phyloP scores from a whole-genome alignment of 441 rosid species.

The Arabidopsis lyrata region DNA sequence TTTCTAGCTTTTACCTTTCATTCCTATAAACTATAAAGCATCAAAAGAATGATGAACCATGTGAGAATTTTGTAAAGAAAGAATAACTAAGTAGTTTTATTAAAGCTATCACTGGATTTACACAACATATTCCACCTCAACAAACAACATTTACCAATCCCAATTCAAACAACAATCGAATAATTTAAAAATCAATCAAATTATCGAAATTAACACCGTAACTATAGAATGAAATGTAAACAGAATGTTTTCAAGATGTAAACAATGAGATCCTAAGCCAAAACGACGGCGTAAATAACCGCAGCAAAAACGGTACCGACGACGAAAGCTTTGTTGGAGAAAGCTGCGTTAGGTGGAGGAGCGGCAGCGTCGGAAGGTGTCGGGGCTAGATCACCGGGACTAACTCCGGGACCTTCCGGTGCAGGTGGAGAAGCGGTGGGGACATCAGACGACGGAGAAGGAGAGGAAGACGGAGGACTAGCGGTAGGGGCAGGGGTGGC shows the following conservation, averaged over 20 bases:
- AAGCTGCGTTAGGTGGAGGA: constrained; percentile 33
- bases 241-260: not conserved
- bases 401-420: constrained; percentile 41
- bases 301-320: constrained; percentile 57
- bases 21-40: not conserved
- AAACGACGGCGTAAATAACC: constrained; percentile 53
- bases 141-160: constrained; percentile 29
- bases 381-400: constrained; percentile 28
- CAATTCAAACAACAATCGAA: constrained; percentile 16
- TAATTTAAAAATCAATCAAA: constrained; percentile 34
- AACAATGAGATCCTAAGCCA: constrained; percentile 18
- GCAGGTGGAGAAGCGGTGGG: constrained; percentile 33
- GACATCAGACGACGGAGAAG: constrained; percentile 15
- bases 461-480: constrained; percentile 42
- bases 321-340: constrained; percentile 52
- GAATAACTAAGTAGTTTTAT: constrained; percentile 10
- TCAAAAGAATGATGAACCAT: constrained; percentile 18
- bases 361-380: constrained; percentile 30
- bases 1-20: too few species aligned
- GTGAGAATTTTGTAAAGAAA: constrained; percentile 12
- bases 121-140: constrained; percentile 10
- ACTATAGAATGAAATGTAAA: constrained; percentile 13
- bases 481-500: constrained; percentile 45
- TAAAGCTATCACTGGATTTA: constrained; percentile 17
- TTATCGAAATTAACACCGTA: not conserved